Conservation (phyloP, 345 rosid species). For the Ceriops zippeliana region DNA sequence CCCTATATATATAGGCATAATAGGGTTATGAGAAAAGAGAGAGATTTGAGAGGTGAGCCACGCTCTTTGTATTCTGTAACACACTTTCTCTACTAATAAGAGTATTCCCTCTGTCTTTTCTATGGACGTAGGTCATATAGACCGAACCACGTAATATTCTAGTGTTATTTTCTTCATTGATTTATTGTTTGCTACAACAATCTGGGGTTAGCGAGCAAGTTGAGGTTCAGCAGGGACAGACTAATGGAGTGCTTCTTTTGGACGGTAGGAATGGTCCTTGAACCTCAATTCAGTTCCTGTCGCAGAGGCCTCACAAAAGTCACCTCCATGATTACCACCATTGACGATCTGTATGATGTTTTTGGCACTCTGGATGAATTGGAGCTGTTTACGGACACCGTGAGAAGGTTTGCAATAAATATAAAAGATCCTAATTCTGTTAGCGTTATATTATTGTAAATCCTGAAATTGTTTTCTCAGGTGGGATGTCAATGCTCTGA, state of each 20-base stretch:
- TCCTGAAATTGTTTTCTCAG: constrained; percentile 14
- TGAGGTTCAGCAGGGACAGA: constrained; percentile 44
- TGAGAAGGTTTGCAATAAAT: constrained; percentile 25
- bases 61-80: too few species aligned
- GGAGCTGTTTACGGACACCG: constrained; percentile 35
- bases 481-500: constrained; percentile 39
- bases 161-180: too few species aligned
- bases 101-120: too few species aligned
- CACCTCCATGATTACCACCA: constrained; percentile 24
- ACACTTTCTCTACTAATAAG: too few species aligned
- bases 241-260: constrained; percentile 50
- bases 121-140: too few species aligned
- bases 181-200: too few species aligned
- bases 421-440: too few species aligned
- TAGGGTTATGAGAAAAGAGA: too few species aligned
- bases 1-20: too few species aligned
- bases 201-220: constrained; percentile 25
- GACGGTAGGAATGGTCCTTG: constrained; percentile 29
- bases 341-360: constrained; percentile 46
- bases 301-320: constrained; percentile 38
- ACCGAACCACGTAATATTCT: too few species aligned
- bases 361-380: constrained; percentile 41
- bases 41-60: too few species aligned
- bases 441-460: too few species aligned
- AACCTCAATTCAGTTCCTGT: constrained; percentile 26